A percentile compares a stretch with the other conserved stretches of the same genome.
Conservation (phyloP, 495 filamentous ascomycete species). For the Cenococcum geophilum region DNA sequence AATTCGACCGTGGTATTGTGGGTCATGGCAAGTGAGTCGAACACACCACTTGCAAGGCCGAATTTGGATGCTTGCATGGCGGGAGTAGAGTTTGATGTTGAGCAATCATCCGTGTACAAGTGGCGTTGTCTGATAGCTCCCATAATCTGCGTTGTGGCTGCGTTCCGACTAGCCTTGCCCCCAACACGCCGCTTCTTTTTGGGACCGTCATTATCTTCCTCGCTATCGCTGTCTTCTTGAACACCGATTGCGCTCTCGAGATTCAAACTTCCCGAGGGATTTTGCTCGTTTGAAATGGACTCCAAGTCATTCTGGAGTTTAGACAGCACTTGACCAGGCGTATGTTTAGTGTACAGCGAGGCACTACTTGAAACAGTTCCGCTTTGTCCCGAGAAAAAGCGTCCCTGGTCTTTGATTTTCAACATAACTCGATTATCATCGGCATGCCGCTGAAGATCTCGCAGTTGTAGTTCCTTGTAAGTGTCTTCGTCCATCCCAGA, state of each 20-base stretch:
- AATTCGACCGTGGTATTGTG: slow-evolving; percentile 93
- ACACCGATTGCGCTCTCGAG: slow-evolving; percentile 55
- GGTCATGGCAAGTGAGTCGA: slow-evolving; percentile 71
- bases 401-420: slow-evolving; percentile 77
- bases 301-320: slow-evolving; percentile 58
- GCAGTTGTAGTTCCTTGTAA: slow-evolving; percentile 66
- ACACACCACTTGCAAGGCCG: slow-evolving; percentile 58
- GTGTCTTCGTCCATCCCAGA: slow-evolving; percentile 69
- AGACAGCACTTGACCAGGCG: slow-evolving; percentile 57
- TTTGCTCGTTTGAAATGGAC: slow-evolving; percentile 20
- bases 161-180: slow-evolving; percentile 49
- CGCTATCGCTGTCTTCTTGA: slow-evolving; percentile 60
- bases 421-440: slow-evolving; percentile 70
- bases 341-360: slow-evolving; percentile 23
- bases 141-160: slow-evolving; percentile 54
- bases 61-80: slow-evolving; percentile 45
- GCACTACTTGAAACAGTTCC: slow-evolving; percentile 24
- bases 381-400: slow-evolving; percentile 65
- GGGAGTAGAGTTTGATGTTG: slow-evolving; percentile 20
- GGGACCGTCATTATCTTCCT: slow-evolving; percentile 47
- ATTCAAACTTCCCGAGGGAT: slow-evolving; percentile 46
- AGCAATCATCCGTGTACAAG: slow-evolving; percentile 45
- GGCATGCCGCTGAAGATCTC: slow-evolving; percentile 70
- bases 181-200: slow-evolving; percentile 49
- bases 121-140: slow-evolving; percentile 51